phyloP scores from a whole-genome alignment of 2,329 filamentous ascomycete genomes.

The Clarireedia paspali region DNA sequence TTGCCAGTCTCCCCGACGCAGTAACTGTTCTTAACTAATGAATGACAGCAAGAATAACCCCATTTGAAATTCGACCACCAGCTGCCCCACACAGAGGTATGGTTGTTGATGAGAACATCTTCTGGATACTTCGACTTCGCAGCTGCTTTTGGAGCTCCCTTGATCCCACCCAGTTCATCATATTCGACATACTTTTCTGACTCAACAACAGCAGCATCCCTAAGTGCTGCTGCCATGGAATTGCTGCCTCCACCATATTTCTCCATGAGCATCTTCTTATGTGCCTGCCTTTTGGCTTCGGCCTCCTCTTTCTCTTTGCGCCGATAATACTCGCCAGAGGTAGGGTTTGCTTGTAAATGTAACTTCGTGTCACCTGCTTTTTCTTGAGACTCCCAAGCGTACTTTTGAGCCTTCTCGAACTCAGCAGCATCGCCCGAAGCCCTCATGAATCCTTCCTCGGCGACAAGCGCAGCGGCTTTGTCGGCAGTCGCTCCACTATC shows the following conservation, averaged over 20 bases:
- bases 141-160: slow-evolving; percentile 69
- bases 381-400: slow-evolving; percentile 95
- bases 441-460: slow-evolving; percentile 87
- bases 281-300: slow-evolving; percentile 58
- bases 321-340: slow-evolving; percentile 76
- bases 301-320: slow-evolving; percentile 73
- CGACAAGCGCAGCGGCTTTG: slow-evolving; percentile 73
- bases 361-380: slow-evolving; percentile 67
- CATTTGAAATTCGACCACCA: slow-evolving; percentile 96
- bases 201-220: slow-evolving; percentile 63
- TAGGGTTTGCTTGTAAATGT: slow-evolving; percentile 94
- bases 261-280: slow-evolving; percentile 63
- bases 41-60: slow-evolving; percentile 95
- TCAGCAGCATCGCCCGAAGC: slow-evolving; percentile 86
- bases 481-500: slow-evolving; percentile 75
- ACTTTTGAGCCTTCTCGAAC: slow-evolving; percentile 81
- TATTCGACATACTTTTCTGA: slow-evolving; percentile 90
- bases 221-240: slow-evolving; percentile 51
- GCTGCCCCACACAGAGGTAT: slow-evolving; percentile 87
- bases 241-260: slow-evolving; percentile 72
- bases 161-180: slow-evolving; percentile 81
- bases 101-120: slow-evolving; percentile 82
- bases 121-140: slow-evolving; percentile 89
- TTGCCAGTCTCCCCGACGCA: slow-evolving; percentile 90
- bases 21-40: slow-evolving; percentile 90